phyloP scores from a whole-genome alignment of 73 alveolate genomes.

The Durusdinium trenchii region DNA sequence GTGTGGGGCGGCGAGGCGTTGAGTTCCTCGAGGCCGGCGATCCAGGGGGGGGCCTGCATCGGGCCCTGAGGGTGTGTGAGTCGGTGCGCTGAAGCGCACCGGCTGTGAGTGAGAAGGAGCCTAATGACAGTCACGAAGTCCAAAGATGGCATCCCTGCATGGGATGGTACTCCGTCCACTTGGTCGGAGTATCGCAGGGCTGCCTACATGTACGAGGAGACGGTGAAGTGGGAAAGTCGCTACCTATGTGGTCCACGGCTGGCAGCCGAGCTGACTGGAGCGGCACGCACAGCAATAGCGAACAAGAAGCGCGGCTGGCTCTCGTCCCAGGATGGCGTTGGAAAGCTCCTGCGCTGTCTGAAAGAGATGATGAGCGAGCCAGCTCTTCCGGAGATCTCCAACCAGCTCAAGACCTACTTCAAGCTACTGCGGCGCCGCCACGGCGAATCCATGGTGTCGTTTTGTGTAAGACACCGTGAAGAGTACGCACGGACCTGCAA shows the following conservation, averaged over 20 bases:
- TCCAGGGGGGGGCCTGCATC: too few species aligned
- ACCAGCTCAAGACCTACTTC: neutral
- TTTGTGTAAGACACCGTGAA: conserved; percentile 18
- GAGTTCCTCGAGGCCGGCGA: too few species aligned
- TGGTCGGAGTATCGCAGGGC: conserved; percentile 47
- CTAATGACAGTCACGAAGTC: neutral
- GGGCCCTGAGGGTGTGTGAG: too few species aligned
- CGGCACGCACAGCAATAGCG: neutral
- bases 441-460: conserved; percentile 7
- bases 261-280: conserved; percentile 11
- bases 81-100: too few species aligned
- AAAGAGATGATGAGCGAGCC: conserved; percentile 17
- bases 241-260: conserved; percentile 29
- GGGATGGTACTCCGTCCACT: conserved; percentile 4
- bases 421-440: neutral
- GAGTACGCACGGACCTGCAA: conserved; percentile 3
- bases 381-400: conserved; percentile 12
- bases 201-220: conserved; percentile 13
- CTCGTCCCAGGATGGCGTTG: neutral
- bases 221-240: conserved; percentile 15
- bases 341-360: neutral
- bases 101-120: too few species aligned
- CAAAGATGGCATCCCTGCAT: neutral
- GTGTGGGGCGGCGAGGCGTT: too few species aligned
- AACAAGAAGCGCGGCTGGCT: conserved; percentile 35